Percentiles rank a stretch among this genome's conserved stretches.
Evolutionary conservation across 345 rosid genomes (phyloP).

Genomic region (Ceriops zippeliana): DNA sequence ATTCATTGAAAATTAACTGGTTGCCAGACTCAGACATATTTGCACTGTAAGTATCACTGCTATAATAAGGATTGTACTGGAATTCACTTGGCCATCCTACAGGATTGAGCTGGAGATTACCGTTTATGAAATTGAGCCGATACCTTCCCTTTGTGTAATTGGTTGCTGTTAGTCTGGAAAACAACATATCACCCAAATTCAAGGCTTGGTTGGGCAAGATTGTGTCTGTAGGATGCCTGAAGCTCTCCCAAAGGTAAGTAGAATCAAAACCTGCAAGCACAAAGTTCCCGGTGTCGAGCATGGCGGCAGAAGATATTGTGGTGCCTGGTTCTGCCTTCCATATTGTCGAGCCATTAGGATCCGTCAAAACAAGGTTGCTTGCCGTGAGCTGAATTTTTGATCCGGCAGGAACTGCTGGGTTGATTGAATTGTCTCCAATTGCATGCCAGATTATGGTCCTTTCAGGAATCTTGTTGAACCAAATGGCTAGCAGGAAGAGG

Average conservation of each 20-base stretch:
- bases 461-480: too few relatives aligned
- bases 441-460: too few relatives aligned
- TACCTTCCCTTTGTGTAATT: conserved; percentile 29
- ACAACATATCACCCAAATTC: conserved; percentile 5
- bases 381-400: too few relatives aligned
- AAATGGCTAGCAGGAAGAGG: too few relatives aligned
- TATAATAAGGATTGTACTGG: too few relatives aligned
- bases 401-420: too few relatives aligned
- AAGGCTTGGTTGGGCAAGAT: conserved; percentile 16
- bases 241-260: conserved; percentile 19
- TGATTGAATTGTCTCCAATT: too few relatives aligned
- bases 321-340: conserved; percentile 5
- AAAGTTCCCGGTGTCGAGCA: conserved; percentile 19
- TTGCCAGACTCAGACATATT: too few relatives aligned
- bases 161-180: conserved; percentile 11
- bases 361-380: too few relatives aligned
- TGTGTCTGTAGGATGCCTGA: conserved; percentile 19
- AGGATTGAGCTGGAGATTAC: conserved; percentile 19
- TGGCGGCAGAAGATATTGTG: conserved; percentile 5
- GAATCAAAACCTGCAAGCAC: background rate
- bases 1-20: too few relatives aligned
- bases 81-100: too few relatives aligned
- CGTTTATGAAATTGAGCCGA: conserved; percentile 25
- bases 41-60: too few relatives aligned
- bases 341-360: background rate